Evolutionary conservation across 768 basidiomycete genomes (phyloP).

Genomic region (Cubamyces lactineus): DNA sequence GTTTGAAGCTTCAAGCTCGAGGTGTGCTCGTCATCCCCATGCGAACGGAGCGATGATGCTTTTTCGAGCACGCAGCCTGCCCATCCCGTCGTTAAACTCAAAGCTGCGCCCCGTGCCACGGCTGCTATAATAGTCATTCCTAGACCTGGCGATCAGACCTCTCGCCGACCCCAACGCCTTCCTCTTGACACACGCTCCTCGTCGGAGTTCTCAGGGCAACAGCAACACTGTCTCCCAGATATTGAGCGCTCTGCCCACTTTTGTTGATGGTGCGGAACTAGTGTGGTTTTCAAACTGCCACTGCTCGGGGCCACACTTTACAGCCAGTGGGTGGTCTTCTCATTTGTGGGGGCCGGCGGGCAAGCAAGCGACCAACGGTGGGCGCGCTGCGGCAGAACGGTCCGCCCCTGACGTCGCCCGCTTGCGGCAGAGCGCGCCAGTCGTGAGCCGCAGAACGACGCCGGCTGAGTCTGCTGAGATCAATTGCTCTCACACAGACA

Average conservation of each 20-base stretch:
- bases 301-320: background rate
- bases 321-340: background rate
- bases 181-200: background rate
- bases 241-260: background rate
- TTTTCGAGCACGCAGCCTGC: background rate
- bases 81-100: background rate
- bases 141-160: slow-evolving; percentile 11
- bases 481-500: slow-evolving; percentile 18
- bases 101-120: slow-evolving; percentile 10
- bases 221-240: background rate
- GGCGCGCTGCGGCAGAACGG: slow-evolving; percentile 8
- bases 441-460: slow-evolving; percentile 5
- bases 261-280: background rate
- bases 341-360: no score
- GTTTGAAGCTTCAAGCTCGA: background rate
- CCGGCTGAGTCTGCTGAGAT: slow-evolving; percentile 1
- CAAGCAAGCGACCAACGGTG: background rate
- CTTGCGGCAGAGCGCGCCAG: background rate
- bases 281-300: background rate
- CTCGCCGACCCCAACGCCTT: background rate
- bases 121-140: slow-evolving; percentile 10
- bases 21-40: background rate
- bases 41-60: background rate
- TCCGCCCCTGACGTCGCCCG: slow-evolving; percentile 13
- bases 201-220: slow-evolving; percentile 7